Conservation (phyloP, 768 basidiomycete species). For the Pleurotus cornucopiae region DNA sequence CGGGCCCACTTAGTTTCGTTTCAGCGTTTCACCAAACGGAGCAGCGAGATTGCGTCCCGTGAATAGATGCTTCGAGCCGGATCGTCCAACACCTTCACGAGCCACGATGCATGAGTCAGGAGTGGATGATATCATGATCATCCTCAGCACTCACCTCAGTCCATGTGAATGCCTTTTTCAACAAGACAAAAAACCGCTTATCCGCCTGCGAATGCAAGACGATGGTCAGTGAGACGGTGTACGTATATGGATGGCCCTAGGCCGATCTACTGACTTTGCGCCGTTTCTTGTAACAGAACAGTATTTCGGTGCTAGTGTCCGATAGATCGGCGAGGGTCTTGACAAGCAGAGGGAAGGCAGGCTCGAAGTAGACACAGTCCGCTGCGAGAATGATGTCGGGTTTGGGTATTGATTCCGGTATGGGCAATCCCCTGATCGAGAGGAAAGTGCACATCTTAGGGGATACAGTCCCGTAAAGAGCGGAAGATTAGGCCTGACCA, state of each 20-base stretch:
- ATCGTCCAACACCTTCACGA: constrained; percentile 56
- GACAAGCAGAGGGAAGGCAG: constrained; percentile 84
- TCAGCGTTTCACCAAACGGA: constrained; percentile 23
- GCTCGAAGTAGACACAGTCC: constrained; percentile 95
- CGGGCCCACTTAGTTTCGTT: neutral
- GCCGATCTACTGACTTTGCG: constrained; percentile 56
- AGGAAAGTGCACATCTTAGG: constrained; percentile 7
- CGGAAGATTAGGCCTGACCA: constrained; percentile 48
- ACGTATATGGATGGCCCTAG: neutral
- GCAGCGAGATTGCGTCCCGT: constrained; percentile 63
- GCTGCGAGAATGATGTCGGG: constrained; percentile 81
- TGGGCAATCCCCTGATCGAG: constrained; percentile 55
- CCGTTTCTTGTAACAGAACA: constrained; percentile 94
- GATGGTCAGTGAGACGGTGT: neutral
- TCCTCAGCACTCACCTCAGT: constrained; percentile 37
- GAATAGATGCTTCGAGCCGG: constrained; percentile 52
- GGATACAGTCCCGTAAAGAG: constrained; percentile 10
- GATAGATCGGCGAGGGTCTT: constrained; percentile 69
- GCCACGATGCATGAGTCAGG: neutral
- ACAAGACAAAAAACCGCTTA: constrained; percentile 76
- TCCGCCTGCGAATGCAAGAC: constrained; percentile 57
- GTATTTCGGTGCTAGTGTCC: constrained; percentile 53
- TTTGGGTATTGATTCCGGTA: constrained; percentile 40
- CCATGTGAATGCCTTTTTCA: constrained; percentile 80
- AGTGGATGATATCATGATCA: constrained; percentile 6